These are phyloP conservation scores for Periconia macrospinosa DNA, from an alignment of 2,329 filamentous ascomycete species.

Conservation along the genomic window DNA sequence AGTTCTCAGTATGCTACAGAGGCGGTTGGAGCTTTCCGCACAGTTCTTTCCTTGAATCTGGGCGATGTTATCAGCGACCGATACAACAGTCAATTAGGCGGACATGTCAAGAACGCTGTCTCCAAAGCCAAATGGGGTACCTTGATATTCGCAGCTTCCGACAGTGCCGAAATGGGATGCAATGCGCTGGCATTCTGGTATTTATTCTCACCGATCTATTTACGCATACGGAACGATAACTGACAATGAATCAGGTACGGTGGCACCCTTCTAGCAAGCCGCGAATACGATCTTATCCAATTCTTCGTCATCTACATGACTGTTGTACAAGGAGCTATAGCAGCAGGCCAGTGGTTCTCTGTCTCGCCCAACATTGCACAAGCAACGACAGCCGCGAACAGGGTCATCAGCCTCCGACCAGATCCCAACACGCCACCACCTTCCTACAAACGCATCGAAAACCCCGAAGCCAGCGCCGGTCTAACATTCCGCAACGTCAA, in stretches of 20 bases:
- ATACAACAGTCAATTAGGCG: slow-evolving; percentile 61
- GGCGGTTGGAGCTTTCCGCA: slow-evolving; percentile 72
- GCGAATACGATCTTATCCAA: slow-evolving; percentile 52
- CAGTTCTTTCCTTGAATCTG: slow-evolving; percentile 70
- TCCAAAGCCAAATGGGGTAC: slow-evolving; percentile 64
- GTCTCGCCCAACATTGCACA: slow-evolving; percentile 52
- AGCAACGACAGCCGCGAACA: slow-evolving; percentile 40
- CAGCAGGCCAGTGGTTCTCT: slow-evolving; percentile 43
- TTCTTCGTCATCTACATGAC: slow-evolving; percentile 59
- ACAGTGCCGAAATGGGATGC: slow-evolving; percentile 65
- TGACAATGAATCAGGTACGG: slow-evolving; percentile 32
- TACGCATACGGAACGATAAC: neutral
- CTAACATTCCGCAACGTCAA: slow-evolving; percentile 93
- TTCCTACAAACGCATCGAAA: slow-evolving; percentile 13
- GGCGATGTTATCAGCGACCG: slow-evolving; percentile 66
- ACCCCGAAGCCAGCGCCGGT: slow-evolving; percentile 18
- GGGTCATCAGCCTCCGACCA: slow-evolving; percentile 39
- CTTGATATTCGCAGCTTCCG: slow-evolving; percentile 68
- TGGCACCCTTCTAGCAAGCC: slow-evolving; percentile 41
- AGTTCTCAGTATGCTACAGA: slow-evolving; percentile 77
- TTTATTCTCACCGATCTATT: neutral
- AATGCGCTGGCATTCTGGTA: slow-evolving; percentile 66
- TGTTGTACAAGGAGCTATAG: slow-evolving; percentile 49
- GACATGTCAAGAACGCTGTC: slow-evolving; percentile 63
- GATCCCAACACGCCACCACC: slow-evolving; percentile 7